phyloP scores from a whole-genome alignment of 2,329 filamentous ascomycete species.

The Hymenoscyphus scutula region DNA sequence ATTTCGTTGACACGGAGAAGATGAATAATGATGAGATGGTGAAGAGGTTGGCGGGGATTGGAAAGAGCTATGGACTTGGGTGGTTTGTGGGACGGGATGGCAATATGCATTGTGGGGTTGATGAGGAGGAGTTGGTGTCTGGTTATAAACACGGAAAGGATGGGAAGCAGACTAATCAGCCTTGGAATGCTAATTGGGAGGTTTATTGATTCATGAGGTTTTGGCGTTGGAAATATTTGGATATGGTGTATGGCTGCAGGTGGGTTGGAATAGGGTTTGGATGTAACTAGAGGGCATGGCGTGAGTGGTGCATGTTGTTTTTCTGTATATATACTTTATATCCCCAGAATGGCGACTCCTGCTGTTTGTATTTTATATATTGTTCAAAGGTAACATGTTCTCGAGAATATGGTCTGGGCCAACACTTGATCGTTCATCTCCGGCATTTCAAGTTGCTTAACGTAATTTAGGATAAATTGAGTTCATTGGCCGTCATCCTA shows the following conservation, averaged over 20 bases:
- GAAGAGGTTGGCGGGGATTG: conserved; percentile 53
- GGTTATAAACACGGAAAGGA: conserved; percentile 57
- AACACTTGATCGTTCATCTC: no score
- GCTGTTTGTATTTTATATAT: no score
- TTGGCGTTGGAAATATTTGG: neutral
- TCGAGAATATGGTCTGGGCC: no score
- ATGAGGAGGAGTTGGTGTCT: conserved; percentile 68
- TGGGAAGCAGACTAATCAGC: conserved; percentile 32
- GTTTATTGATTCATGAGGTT: conserved; percentile 20
- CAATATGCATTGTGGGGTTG: conserved; percentile 71
- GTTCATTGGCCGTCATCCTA: no score
- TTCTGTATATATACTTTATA: no score
- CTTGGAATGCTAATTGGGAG: conserved; percentile 34
- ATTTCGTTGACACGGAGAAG: conserved; percentile 67
- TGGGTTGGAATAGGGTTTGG: neutral
- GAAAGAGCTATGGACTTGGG: conserved; percentile 70
- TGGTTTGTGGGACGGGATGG: conserved; percentile 75
- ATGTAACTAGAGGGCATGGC: no score
- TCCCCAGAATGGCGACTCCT: no score
- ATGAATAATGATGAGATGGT: conserved; percentile 59
- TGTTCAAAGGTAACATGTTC: no score
- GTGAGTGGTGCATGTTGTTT: no score
- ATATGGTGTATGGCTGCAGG: neutral
- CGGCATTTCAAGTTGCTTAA: no score
- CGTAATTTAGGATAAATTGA: no score